Evolutionary conservation across 352 stramenopile genomes (phyloP), one percentile per base, ranked within the genome.

Genomic region (Phytophthora pinifolia): DNA sequence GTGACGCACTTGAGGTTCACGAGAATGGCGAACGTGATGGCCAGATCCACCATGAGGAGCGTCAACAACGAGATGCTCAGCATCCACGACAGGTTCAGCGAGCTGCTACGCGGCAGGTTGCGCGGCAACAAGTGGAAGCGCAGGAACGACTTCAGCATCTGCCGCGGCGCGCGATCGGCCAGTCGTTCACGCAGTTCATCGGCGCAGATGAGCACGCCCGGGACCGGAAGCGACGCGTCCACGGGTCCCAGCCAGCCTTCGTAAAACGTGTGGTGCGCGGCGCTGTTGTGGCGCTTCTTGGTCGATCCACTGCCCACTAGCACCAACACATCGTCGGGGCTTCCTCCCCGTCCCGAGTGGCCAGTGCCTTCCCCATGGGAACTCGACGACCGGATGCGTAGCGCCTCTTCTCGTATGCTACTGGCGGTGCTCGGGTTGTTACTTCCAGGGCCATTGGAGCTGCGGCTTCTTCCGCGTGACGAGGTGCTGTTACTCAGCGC

Each of bases 1-100:
- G 75, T 86, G 22, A 90, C 82, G 39, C 82, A 92, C 50, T 88
- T 86, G 18, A 92, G 59, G 50, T 92, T 92, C 14, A 86, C 79
- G 34, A 92, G 68, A 45, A 89, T 87, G 39, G 78, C 79, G 36
- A 90, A 85, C 35, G 82, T 88, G 54, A 86, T 89, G n/a, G 77
- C 79, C 32, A 92, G 49, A 49, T 92, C 82, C 29, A 88, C 62
- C 72, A 92, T 87, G 17, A 92, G 66, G 33, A 90, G 65, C 34
- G 63, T 62, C 14, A 90, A 51, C 30, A 92, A 49, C 25, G 79
- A 74, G 25, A 83, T 76, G 31, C 73, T 85, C 18, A 89, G 54
- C 66, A 89, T 85, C 83, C 83, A 92, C 35, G 71, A 66, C 25
- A 82, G 43, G 25, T 79, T 76, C 14, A 90, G 52, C 27, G 72